phyloP scores from a whole-genome alignment of 108 stramenopile species.

The Pelagomonas calceolata region DNA sequence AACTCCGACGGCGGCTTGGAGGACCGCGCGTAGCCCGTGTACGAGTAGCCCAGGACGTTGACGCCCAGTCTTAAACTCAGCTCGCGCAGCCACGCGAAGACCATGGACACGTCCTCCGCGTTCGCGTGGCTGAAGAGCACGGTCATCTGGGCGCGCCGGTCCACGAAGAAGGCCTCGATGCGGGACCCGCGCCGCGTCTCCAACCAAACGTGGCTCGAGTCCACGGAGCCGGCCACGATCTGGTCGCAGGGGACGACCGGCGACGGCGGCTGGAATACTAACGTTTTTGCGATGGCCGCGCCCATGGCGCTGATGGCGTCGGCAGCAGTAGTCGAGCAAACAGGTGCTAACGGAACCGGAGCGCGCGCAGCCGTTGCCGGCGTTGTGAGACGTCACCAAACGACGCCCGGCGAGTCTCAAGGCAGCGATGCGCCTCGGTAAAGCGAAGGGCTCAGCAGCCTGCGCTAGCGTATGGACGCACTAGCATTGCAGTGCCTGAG shows the following conservation, averaged over 20 bases:
- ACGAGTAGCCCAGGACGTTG: slow-evolving; percentile 35
- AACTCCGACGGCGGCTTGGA: background rate
- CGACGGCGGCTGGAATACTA: slow-evolving; percentile 12
- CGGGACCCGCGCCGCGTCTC: slow-evolving; percentile 49
- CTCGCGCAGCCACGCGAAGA: slow-evolving; percentile 37
- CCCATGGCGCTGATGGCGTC: no score
- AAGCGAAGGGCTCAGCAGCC: no score
- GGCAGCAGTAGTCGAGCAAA: no score
- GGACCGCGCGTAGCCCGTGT: slow-evolving; percentile 34
- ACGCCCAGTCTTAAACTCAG: slow-evolving; percentile 3
- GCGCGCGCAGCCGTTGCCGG: no score
- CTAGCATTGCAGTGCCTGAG: no score
- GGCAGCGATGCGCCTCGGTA: no score
- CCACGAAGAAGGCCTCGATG: slow-evolving; percentile 77
- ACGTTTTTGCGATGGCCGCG: no score
- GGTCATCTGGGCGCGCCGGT: slow-evolving; percentile 64
- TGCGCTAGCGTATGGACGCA: no score
- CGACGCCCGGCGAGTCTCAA: no score
- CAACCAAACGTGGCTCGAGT: slow-evolving; percentile 67
- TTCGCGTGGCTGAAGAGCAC: slow-evolving; percentile 84
- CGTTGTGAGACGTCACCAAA: no score
- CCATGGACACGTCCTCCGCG: slow-evolving; percentile 84
- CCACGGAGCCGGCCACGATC: background rate
- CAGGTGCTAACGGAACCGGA: no score
- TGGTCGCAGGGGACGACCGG: no score